Base-by-base conservation (phyloP, 1,139 yeast species). In the Hansenula lynferdii region DNA sequence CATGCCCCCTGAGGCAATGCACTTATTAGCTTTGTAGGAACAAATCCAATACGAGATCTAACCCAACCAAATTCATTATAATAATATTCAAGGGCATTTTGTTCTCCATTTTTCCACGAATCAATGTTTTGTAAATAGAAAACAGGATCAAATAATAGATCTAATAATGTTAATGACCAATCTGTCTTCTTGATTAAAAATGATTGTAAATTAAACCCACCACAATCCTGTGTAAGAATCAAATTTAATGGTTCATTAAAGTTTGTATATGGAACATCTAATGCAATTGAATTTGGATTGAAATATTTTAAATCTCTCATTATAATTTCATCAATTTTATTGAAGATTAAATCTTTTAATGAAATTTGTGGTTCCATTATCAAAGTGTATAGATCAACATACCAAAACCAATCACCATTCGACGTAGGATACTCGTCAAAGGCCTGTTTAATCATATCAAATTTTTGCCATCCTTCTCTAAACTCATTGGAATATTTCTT, bases 381-480 rank as follows among this genome's bases (percentile, higher is more conserved):
- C 31, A 61, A 39, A 1, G 66, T 54, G 38, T 60, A 56, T 32
- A 62, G 41, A 40, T 62, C 67, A 31, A 62, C 36, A 41, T 62
- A 62, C 65, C 65, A 62, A 40, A 57, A 58, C 67, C 66, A 61
- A 43, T 60, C 62, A 19, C 62, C 65, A n/a, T 46, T 16, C 10
- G 5, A 9, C 6, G 28, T 4, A 14, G 18, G 32, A 24, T 42
- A 48, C 35, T 59, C 56, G 33, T 54, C 56, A 57, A 62, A 56
- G 2, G 57, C 55, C 17, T 48, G 55, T 28, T 58, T 50, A 20
- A 62, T 42, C 23, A 55, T 42, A 40, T 62, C 67, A 30, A 61
- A 55, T 40, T 61, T 62, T 42, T 60, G 65, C 67, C 67, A 62
- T 3, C 65, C 65, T 49, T 61, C 65, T 40, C 66, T 53, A 35